Evolutionary conservation across 345 rosid species (phyloP).

Genomic region (Kandelia obovata): DNA sequence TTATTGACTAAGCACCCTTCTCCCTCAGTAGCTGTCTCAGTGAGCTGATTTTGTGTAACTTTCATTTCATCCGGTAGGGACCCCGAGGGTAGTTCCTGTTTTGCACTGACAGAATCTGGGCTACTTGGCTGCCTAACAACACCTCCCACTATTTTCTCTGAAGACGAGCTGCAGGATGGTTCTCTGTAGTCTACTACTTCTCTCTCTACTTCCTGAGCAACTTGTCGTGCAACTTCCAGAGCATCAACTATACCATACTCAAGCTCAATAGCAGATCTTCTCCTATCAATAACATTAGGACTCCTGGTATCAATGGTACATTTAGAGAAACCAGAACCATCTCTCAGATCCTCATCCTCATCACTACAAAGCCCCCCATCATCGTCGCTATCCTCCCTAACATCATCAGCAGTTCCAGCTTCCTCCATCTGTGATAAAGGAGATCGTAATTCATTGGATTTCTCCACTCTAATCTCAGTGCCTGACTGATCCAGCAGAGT

Average conservation of each 20-base stretch:
- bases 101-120: conserved; percentile 46
- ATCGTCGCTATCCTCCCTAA: conserved; percentile 29
- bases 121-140: conserved; percentile 41
- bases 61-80: conserved; percentile 39
- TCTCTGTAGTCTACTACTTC: conserved; percentile 65
- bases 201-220: conserved; percentile 90
- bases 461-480: conserved; percentile 28
- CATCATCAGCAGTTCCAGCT: conserved; percentile 37
- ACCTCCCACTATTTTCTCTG: conserved; percentile 48
- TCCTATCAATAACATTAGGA: conserved; percentile 39
- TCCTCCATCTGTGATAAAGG: conserved; percentile 33
- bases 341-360: conserved; percentile 37
- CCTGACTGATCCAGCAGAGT: conserved; percentile 33
- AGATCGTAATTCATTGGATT: conserved; percentile 29
- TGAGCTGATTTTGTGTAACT: conserved; percentile 38
- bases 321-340: conserved; percentile 37
- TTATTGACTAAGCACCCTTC: conserved; percentile 23
- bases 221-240: conserved; percentile 81
- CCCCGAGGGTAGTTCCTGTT: conserved; percentile 22
- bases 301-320: conserved; percentile 22
- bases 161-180: conserved; percentile 55
- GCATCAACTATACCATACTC: conserved; percentile 91
- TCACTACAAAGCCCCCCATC: conserved; percentile 35
- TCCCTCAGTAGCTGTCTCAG: conserved; percentile 34
- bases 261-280: conserved; percentile 47